Conservation (phyloP, 768 basidiomycete species). For the Boletus sp. region DNA sequence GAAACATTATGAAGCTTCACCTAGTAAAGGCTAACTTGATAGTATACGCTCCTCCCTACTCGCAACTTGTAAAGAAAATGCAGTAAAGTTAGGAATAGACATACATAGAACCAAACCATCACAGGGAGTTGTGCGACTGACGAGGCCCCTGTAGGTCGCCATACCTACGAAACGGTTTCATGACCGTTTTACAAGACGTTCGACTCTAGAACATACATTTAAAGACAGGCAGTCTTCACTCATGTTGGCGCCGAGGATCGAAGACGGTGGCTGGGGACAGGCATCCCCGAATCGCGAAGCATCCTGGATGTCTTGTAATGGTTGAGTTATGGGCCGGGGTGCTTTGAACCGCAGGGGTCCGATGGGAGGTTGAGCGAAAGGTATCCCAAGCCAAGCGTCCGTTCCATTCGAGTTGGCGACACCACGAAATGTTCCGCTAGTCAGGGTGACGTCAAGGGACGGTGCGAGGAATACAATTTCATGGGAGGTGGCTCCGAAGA, state of each 20-base stretch:
- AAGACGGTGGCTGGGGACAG: conserved; percentile 46
- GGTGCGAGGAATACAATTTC: neutral
- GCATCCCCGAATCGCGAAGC: conserved; percentile 52
- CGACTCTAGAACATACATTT: conserved; percentile 34
- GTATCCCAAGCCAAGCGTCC: conserved; percentile 60
- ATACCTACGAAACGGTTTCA: conserved; percentile 8
- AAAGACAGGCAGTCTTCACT: conserved; percentile 55
- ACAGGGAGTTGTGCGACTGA: conserved; percentile 10
- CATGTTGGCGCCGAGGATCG: conserved; percentile 39
- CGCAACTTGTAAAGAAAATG: neutral
- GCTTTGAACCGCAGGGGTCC: conserved; percentile 56
- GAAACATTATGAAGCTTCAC: neutral
- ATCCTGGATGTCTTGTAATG: conserved; percentile 32
- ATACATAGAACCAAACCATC: conserved; percentile 21
- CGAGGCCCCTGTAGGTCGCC: conserved; percentile 12
- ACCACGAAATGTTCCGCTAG: conserved; percentile 48
- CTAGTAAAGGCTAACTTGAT: neutral
- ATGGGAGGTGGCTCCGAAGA: neutral
- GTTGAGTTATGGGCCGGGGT: conserved; percentile 40
- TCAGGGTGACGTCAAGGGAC: conserved; percentile 35
- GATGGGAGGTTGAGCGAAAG: conserved; percentile 54
- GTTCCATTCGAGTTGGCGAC: conserved; percentile 40
- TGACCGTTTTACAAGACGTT: neutral
- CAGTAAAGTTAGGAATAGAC: neutral
- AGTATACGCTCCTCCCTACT: conserved; percentile 14